Base-by-base conservation (phyloP, 129 eudicot species). In the Logfia minima region DNA sequence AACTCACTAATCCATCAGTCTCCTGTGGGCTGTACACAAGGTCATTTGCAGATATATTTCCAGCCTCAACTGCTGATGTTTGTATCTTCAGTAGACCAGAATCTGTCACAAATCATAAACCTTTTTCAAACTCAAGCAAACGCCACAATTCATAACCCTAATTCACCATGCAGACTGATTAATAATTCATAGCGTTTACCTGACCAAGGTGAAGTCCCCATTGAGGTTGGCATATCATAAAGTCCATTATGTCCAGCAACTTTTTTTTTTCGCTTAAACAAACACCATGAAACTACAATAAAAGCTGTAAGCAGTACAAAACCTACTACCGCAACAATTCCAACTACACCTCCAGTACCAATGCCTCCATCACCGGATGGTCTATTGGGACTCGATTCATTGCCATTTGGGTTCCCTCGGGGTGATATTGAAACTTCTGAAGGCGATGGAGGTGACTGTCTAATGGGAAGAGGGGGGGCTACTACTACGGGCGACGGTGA, bases 21-120 rank as follows among this genome's bases (percentile, higher is more conserved):
- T 86, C 87, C 18, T 65, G 63, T 17, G 89, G 87, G 63, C 84
- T 80, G 66, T 79, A 75, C 9, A 62, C 52, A 37, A 39, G 82
- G 19, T 66, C 82, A 68, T 73, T 81, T 45, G 84, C 72, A 43
- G 88, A 74, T 26, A 74, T 53, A 56, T 63, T 80, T 65, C 81
- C 81, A 56, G n/a, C 39, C 45, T 56, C 63, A 45, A 81, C 55
- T 48, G 84, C 59, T 8, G 83, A 79, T 34, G 76, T 39, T 3
- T 79, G 85, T 58, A 81, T 51, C 85, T 88, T 84, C 52, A 88
- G 70, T 70, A 89, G 76, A 45, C 82, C 85, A 7, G 91, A 86
- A 70, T 78, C 96, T 90, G 89, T 32, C 34, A 84, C 39, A 74
- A 65, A 66, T 84, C 43, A 72, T 68, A 83, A 39, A 75, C 26